Base-by-base conservation (phyloP, 116 monocot genomes). In the Phalaenopsis hybrid region DNA sequence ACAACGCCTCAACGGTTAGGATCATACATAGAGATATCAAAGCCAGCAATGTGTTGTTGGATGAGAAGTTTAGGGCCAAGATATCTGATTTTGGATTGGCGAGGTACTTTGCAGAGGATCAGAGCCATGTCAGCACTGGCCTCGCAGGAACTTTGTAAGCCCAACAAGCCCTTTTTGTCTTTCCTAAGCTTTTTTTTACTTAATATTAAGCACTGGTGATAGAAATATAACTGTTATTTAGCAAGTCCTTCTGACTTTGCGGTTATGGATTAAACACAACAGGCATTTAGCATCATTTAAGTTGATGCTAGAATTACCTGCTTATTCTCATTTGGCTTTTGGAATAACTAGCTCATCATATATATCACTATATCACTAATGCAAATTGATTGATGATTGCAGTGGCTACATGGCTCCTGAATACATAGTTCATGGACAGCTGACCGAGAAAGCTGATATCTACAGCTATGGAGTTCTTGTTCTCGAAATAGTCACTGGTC, bases 101-200 rank as follows among this genome's bases (percentile, higher is more conserved):
- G 70, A 87, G 84, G 79, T 85, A 86, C 31, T 86, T 92, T 74
- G 21, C 81, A 4, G 82, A 82, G 46, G 87, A 86, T 69, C 80
- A 83, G 79, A 87, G 89, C 25, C 89, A 92, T 79, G 74, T 87
- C 70, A 87, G 79, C 20, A 91, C 88, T 76, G 89, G 85, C 70
- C 70, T 92, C 16, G 89, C 86, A 75, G 92, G 92, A 75, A 92
- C 89, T 57, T 41, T 86, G 92, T 89, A 92, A 88, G 92, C 44
- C 16, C 41, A 41, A 41, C 41, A 3, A 41, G 41, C 41, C 41
- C 41, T 41, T 41, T 31, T 41, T 41, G 23, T 43, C 65, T 20
- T 25, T 28, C 18, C 65, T n/a, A 51, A 37, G 73, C 41, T 48
- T 34, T 15, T 10, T 74, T 57, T 16, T 79, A 34, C 12, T 23